Conservation (phyloP, 1,284 basidiomycete genomes). For the Afroboletus lepidellus region DNA sequence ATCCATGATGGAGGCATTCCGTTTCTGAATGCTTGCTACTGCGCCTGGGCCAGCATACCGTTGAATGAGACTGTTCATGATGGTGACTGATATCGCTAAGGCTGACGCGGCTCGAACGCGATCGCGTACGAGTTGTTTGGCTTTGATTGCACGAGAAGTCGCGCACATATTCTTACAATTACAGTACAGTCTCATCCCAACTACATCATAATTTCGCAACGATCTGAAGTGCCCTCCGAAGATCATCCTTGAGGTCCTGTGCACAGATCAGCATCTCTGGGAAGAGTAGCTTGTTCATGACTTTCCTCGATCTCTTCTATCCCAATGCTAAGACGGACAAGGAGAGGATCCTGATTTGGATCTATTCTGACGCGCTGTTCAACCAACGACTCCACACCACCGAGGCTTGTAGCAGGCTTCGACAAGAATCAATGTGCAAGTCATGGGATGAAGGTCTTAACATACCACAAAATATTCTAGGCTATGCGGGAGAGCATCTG, state of each 20-base stretch:
- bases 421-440: constrained; percentile 4
- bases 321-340: constrained; percentile 77
- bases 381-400: constrained; percentile 89
- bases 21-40: constrained; percentile 43
- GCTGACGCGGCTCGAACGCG: constrained; percentile 51
- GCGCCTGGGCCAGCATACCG: constrained; percentile 60
- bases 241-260: constrained; percentile 64
- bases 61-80: constrained; percentile 76
- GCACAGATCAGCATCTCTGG: constrained; percentile 11
- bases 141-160: constrained; percentile 23
- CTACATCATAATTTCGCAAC: constrained; percentile 15
- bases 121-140: constrained; percentile 27
- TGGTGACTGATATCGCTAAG: constrained; percentile 20
- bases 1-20: constrained; percentile 45
- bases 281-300: background rate
- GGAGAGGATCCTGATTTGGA: constrained; percentile 60
- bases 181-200: too few species aligned
- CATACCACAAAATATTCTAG: constrained; percentile 75
- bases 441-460: constrained; percentile 10
- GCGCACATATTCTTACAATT: too few species aligned
- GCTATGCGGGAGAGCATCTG: constrained; percentile 57
- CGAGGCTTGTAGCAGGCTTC: constrained; percentile 85
- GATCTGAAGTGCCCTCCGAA: constrained; percentile 42
- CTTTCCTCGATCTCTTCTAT: constrained; percentile 75
- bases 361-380: constrained; percentile 78